Conservation (phyloP, 2,329 filamentous ascomycete species). For the Podosphaera fusca region DNA sequence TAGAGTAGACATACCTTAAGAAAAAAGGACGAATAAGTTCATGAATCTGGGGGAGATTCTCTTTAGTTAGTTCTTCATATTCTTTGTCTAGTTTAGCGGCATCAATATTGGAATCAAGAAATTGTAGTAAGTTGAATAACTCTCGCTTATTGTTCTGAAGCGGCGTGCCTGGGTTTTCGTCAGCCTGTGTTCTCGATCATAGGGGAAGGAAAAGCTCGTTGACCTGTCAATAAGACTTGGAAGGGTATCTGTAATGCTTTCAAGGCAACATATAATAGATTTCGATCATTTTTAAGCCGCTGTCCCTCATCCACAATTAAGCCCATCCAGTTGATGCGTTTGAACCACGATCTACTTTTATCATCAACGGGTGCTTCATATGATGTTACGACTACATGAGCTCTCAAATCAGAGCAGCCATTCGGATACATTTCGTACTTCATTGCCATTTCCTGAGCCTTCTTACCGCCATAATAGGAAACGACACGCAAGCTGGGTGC, state of each 20-base stretch:
- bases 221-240: constrained; percentile 57
- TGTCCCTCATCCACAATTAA: constrained; percentile 90
- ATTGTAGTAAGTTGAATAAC: constrained; percentile 89
- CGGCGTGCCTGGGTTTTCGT: constrained; percentile 34
- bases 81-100: constrained; percentile 52
- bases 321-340: constrained; percentile 57
- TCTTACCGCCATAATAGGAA: constrained; percentile 66
- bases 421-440: constrained; percentile 67
- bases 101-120: constrained; percentile 49
- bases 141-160: constrained; percentile 90
- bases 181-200: constrained; percentile 34
- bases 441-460: constrained; percentile 53
- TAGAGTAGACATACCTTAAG: constrained; percentile 19
- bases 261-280: constrained; percentile 54
- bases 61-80: constrained; percentile 56
- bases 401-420: constrained; percentile 43
- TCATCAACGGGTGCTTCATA: constrained; percentile 73
- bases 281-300: constrained; percentile 80
- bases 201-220: constrained; percentile 46
- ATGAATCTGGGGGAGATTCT: constrained; percentile 64
- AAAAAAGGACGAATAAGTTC: constrained; percentile 56
- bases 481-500: constrained; percentile 66
- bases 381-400: constrained; percentile 83
- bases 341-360: constrained; percentile 40
- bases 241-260: constrained; percentile 56